A percentile compares a stretch with the other conserved stretches of the same genome.
phyloP scores from a whole-genome alignment of 306 rosid species.

The Glycine tomentella region DNA sequence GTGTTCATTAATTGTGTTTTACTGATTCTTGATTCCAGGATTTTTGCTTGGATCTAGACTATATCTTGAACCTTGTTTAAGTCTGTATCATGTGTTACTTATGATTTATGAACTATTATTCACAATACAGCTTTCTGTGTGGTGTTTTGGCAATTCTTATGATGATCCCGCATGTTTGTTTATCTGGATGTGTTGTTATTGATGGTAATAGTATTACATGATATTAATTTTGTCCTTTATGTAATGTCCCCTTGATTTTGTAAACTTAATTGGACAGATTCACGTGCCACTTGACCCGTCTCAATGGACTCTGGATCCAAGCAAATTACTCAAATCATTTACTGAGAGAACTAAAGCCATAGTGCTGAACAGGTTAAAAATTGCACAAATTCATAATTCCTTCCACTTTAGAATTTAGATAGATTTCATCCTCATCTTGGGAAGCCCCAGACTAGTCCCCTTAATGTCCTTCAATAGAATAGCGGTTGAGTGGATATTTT shows the following conservation, averaged over 20 bases:
- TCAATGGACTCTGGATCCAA: slow-evolving; percentile 74
- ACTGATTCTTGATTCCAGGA: too few species aligned
- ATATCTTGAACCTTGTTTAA: slow-evolving; percentile 31
- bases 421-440: slow-evolving; percentile 8
- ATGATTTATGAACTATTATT: not conserved
- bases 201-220: too few species aligned
- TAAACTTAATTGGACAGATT: slow-evolving; percentile 57
- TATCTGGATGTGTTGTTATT: too few species aligned
- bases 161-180: too few species aligned
- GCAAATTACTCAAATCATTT: slow-evolving; percentile 62
- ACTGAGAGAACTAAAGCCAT: slow-evolving; percentile 80
- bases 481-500: too few species aligned
- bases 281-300: slow-evolving; percentile 82
- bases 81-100: not conserved
- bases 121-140: not conserved
- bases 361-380: slow-evolving; percentile 76
- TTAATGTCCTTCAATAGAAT: too few species aligned
- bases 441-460: slow-evolving; percentile 16
- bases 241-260: slow-evolving; percentile 28
- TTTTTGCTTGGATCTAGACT: too few species aligned
- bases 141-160: not conserved
- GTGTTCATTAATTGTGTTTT: too few species aligned
- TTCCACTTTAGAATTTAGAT: slow-evolving; percentile 12
- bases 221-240: too few species aligned
- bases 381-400: slow-evolving; percentile 19